Evolutionary conservation across 176 grass and related monocot species (phyloP), one percentile per base, ranked within the genome.

Genomic region (Guadua angustifolia): DNA sequence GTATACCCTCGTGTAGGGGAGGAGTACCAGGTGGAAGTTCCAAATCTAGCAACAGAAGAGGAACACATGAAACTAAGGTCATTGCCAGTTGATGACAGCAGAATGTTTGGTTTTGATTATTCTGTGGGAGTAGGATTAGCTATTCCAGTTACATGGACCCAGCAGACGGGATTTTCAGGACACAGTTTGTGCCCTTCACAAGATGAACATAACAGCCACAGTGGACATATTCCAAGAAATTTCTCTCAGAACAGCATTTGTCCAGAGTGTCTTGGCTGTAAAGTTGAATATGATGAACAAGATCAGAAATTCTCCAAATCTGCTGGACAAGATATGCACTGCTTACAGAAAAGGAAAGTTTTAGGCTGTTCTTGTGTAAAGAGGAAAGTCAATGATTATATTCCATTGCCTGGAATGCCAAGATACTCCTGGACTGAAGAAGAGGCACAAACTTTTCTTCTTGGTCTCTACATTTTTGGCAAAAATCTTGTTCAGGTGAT

Each of bases 391-490:
- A 72, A 56, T 77, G 59, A 71, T 45, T 77, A 78, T 81, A 70
- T 51, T 49, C 88, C 89, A 51, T 80, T 99, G 52, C 96, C 91
- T 44, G 76, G 85, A 56, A 82, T 88, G 78, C 7, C 71, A 77
- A 80, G 52, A 72, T 81, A 73, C 77, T 66, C 64, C 46, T 99
- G 93, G 93, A 90, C 68, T 81, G 62, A 92, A 71, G 78, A 84
- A 74, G 93, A 95, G 78, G 67, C 64, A 79, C 87, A 95, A 21
- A 75, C 29, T 82, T 95, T 95, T 84, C 89, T 99, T 71, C 89
- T 99, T 80, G 96, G 89, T 71, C 79, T 99, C 21, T 99, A 99
- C 53, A 90, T 95, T 78, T 99, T 95, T 78, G 93, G 91, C 33
- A 99, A 99, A 86, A 92, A 93, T 85, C 89, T 99, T 88, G 84